Evolutionary conservation across 78 protist genomes (phyloP).

Genomic region (Protostelium mycophagum): DNA sequence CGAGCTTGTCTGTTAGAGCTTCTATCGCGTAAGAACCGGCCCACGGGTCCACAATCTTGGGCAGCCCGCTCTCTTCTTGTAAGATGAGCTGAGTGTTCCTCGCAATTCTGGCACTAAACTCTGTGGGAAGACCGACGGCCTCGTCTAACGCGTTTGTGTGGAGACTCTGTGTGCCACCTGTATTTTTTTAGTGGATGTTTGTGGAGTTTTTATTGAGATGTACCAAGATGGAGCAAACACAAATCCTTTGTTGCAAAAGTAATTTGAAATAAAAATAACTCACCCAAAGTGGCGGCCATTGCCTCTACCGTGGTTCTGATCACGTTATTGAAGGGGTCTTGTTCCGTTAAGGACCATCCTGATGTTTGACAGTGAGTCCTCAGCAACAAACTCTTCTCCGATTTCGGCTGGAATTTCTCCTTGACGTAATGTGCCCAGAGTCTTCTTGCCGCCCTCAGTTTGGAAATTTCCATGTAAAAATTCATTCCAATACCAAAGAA

Average conservation of each 20-base stretch:
- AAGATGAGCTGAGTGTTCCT: slow-evolving; percentile 95
- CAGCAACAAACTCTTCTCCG: slow-evolving; percentile 77
- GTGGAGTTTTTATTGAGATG: neutral
- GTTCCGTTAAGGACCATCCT: slow-evolving; percentile 97
- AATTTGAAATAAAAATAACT: too few species aligned
- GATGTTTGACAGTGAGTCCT: slow-evolving; percentile 97
- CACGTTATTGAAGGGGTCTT: slow-evolving; percentile 92
- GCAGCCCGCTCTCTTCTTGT: slow-evolving; percentile 89
- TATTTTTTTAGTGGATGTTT: neutral
- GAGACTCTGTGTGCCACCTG: slow-evolving; percentile 89
- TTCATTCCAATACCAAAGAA: slow-evolving; percentile 98
- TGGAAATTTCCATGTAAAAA: slow-evolving; percentile 94
- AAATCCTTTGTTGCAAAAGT: too few species aligned
- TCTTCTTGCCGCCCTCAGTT: slow-evolving; percentile 96
- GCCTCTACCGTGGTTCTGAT: slow-evolving; percentile 98
- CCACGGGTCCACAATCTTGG: slow-evolving; percentile 90
- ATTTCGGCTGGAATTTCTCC: slow-evolving; percentile 84
- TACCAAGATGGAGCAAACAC: too few species aligned
- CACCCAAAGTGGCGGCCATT: slow-evolving; percentile 95
- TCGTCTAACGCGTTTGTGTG: slow-evolving; percentile 92
- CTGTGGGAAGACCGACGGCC: slow-evolving; percentile 97
- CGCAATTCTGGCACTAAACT: slow-evolving; percentile 88
- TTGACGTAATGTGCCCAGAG: slow-evolving; percentile 91
- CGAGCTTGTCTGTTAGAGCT: slow-evolving; percentile 82
- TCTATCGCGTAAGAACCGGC: slow-evolving; percentile 96